Percentiles rank a stretch among this genome's conserved stretches.
These are phyloP conservation scores for Simmondsia chinensis DNA, from an alignment of 148 eudicot genomes.

Conservation along the genomic window DNA sequence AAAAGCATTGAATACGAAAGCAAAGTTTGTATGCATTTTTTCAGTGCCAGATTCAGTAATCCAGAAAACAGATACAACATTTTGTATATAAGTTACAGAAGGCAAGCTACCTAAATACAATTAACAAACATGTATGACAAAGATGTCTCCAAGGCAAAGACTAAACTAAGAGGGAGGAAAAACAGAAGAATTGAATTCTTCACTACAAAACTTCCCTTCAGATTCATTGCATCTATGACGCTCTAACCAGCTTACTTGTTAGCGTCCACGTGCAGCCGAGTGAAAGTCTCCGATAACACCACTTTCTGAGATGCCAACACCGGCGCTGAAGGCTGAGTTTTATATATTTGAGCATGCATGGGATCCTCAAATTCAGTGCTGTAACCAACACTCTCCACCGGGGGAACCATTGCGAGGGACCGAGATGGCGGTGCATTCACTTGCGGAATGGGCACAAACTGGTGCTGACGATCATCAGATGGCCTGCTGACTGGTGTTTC, in stretches of 20 bases:
- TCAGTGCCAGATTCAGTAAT: too few species aligned
- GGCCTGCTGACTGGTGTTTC: too few species aligned
- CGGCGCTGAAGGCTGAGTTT: conserved; percentile 74
- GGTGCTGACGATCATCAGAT: conserved; percentile 31
- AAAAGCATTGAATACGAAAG: too few species aligned
- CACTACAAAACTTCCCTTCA: conserved; percentile 22
- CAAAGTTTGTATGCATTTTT: too few species aligned
- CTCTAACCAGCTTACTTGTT: conserved; percentile 20
- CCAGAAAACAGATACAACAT: too few species aligned
- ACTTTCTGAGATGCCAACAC: conserved; percentile 28
- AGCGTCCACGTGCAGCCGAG: conserved; percentile 30
- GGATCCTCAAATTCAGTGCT: conserved; percentile 48
- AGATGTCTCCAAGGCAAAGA: not conserved
- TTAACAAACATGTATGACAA: not conserved
- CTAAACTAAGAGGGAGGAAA: not conserved
- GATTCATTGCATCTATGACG: conserved; percentile 12
- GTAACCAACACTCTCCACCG: conserved; percentile 19
- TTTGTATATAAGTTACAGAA: too few species aligned
- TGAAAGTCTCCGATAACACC: conserved; percentile 34
- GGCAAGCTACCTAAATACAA: too few species aligned
- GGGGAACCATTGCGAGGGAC: conserved; percentile 15
- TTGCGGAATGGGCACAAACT: conserved; percentile 33
- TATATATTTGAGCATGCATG: conserved; percentile 70
- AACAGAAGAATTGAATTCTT: conserved; percentile 9
- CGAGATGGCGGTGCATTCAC: conserved; percentile 22